Evolutionary conservation across 495 filamentous ascomycete genomes (phyloP), one percentile per base, ranked within the genome.

Genomic region (Pyronema omphalodes): DNA sequence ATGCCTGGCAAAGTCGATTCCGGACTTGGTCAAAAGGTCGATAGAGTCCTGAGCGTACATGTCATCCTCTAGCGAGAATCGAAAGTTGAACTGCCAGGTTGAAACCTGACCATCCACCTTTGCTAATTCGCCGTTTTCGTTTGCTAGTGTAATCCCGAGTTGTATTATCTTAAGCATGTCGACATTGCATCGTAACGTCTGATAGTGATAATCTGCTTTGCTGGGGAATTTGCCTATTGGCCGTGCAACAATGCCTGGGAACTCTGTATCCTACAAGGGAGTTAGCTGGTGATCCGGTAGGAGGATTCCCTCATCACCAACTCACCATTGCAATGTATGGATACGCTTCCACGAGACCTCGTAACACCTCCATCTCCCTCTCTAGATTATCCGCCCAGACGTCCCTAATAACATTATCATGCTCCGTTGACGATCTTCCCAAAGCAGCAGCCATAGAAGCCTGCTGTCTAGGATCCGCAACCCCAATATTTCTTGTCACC

Each of bases 81-180:
- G 84, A 70, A 98, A 98, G 71, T 98, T 95, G 74, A 98, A 98
- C 58, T 93, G 87, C 91, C 91, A 98, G 15, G 91, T 93, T 60
- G 81, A 89, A 74, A 74, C 56, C 75, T 79, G 3, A 80, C 74
- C 8, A 84, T 86, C 6, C 83, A 84, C 60, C 8, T 84, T 77
- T 43, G 61, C 61, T 23, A 64, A 57, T 54, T 95, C 84, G 37
- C 93, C 93, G 51, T 93, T 79, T 48, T 84, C 73, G 51, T 84
- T 82, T 70, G 94, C 94, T 34, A 98, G 69, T 1, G 88, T 93
- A 57, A 98, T 83, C 44, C 91, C 91, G 41, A 98, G 80, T 65
- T 98, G 91, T 57, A 98, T 94, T 59, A 96, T 85, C 65, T 91
- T 94, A 47, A 98, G 76, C 58, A 98, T 76, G 67, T 98, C 91